Evolutionary conservation across 2,329 filamentous ascomycete species (phyloP).

Genomic region (Fusarium paranaense): DNA sequence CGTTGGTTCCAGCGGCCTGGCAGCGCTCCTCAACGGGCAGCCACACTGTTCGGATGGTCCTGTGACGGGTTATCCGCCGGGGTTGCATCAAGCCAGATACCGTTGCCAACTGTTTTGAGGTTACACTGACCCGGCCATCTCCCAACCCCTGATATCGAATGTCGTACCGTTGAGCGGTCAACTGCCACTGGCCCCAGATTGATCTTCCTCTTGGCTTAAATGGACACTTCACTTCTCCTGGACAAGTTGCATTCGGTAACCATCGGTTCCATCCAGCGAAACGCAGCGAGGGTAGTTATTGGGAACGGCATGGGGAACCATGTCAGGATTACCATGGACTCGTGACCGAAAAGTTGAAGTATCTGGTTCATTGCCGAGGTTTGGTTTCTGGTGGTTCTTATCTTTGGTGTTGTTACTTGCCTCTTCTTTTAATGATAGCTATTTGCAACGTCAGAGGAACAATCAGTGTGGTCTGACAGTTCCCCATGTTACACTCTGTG

Average conservation of each 20-base stretch:
- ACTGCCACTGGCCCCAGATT: not conserved
- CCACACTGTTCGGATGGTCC: not conserved
- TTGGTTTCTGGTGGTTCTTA: not conserved
- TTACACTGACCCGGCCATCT: not conserved
- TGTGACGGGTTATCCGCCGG: not conserved
- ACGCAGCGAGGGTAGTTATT: not conserved
- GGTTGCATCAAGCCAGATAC: not conserved
- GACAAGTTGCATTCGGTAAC: slow-evolving; percentile 3
- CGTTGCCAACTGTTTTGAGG: not conserved
- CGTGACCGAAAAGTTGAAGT: not conserved
- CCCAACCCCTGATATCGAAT: not conserved
- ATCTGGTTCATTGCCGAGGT: not conserved
- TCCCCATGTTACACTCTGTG: not conserved
- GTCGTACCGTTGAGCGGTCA: slow-evolving; percentile 1
- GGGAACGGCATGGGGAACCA: not conserved
- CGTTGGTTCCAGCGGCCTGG: not conserved
- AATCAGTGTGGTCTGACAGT: not conserved
- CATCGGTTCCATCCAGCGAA: not conserved
- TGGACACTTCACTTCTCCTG: not conserved
- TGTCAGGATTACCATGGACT: not conserved
- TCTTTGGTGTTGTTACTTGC: not conserved
- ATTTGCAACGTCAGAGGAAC: not conserved
- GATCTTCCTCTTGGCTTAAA: not conserved
- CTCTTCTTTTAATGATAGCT: not conserved
- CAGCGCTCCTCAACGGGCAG: not conserved